Base-by-base conservation (phyloP, 176 grass and related monocot genomes). In the Cenchrus fungigraminus region DNA sequence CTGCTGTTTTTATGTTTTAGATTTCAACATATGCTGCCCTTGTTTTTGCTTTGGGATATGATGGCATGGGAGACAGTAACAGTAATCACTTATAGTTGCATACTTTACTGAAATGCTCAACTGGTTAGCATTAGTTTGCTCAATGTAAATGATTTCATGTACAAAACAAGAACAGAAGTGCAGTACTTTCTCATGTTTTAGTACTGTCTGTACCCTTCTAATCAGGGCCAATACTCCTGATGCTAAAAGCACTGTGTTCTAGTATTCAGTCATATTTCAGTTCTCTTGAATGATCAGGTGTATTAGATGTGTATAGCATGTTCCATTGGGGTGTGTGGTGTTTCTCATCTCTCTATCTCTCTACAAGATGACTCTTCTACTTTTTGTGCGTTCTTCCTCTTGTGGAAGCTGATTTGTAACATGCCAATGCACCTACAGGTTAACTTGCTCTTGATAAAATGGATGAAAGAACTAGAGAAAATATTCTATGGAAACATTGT, bases 401-500 rank as follows among this genome's bases (percentile, higher is more conserved):
- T 44, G 55, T 51, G 82, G 67, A 68, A 90, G 45, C 75, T 67
- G 5, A 32, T 17, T n/a, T 59, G 34, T 78, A 25, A 68, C 75
- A 68, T 25, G 40, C 19, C 86, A 49, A 53, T 72, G 53, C 57
- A 31, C 45, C 74, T 88, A 67, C 87, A 99, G 97, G 97, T 99
- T 71, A 96, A 99, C 51, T 94, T 99, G 86, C 88, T 99, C 29
- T 82, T 99, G 86, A 91, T 20, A 92, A 99, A 92, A 86, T 96
- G 97, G 97, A 96, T 99, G 97, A 99, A 99, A 70, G 97, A 99
- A 58, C 86, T 99, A 50, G 97, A 99, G 82, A 99, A 94, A 85
- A 99, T 99, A 99, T 99, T 99, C 80, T 99, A 99, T 82, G 97
- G 97, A 82, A 99, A 99, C 86, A 94, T 99, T 87, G 81, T 96